Evolutionary conservation across 2,329 filamentous ascomycete species (phyloP).

Genomic region (Claviceps sp.): DNA sequence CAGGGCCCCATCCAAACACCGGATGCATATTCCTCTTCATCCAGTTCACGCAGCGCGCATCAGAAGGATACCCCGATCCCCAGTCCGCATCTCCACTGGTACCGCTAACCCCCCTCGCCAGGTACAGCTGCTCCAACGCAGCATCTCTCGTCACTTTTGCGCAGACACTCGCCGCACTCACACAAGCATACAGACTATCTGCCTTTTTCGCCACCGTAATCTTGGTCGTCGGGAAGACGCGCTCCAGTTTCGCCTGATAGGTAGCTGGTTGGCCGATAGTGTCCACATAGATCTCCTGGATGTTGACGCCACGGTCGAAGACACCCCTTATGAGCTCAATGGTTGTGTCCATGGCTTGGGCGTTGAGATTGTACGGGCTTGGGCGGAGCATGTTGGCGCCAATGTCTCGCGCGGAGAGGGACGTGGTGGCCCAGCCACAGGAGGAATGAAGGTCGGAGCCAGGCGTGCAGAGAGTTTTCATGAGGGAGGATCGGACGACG

Average conservation of each 20-base stretch:
- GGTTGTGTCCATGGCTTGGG: conserved; percentile 88
- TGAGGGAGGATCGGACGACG: conserved; percentile 58
- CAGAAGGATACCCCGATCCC: conserved; percentile 91
- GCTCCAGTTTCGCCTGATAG: conserved; percentile 76
- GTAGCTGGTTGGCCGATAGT: conserved; percentile 73
- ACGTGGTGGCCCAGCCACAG: conserved; percentile 74
- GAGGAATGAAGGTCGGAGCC: conserved; percentile 31
- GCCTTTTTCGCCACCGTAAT: conserved; percentile 83
- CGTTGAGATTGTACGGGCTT: conserved; percentile 76
- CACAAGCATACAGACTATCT: conserved; percentile 81
- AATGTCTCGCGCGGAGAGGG: conserved; percentile 76
- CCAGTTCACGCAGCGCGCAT: conserved; percentile 70
- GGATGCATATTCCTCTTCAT: conserved; percentile 78
- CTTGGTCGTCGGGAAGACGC: conserved; percentile 64
- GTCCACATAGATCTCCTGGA: conserved; percentile 87
- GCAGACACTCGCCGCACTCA: conserved; percentile 85
- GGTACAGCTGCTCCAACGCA: conserved; percentile 68
- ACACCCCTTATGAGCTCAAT: conserved; percentile 69
- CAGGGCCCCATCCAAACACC: conserved; percentile 86
- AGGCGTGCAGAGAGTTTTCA: conserved; percentile 55
- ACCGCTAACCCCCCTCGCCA: conserved; percentile 22
- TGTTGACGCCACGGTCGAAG: conserved; percentile 63
- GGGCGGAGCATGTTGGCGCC: conserved; percentile 62
- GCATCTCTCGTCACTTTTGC: conserved; percentile 93
- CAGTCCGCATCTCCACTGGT: conserved; percentile 37